These are phyloP conservation scores for Pseudogymnoascus sp. DNA, from an alignment of 2,329 filamentous ascomycete genomes.

Conservation along the genomic window DNA sequence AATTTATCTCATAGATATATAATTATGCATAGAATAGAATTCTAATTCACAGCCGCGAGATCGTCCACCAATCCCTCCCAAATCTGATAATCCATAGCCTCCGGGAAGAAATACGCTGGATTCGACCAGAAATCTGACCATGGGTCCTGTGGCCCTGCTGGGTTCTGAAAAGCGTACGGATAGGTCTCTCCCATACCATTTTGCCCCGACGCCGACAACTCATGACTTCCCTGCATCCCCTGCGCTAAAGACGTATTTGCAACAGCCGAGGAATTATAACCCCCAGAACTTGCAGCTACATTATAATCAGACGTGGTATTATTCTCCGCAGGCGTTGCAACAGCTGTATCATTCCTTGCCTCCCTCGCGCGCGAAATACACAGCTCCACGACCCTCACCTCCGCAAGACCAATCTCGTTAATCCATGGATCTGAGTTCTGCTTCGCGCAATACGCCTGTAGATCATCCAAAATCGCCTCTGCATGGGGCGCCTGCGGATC, in stretches of 20 bases:
- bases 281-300: not conserved
- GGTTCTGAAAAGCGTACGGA: not conserved
- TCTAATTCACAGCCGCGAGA: conserved; percentile 11
- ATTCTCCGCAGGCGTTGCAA: not conserved
- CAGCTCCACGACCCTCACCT: conserved; percentile 37
- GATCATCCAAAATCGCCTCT: conserved; percentile 32
- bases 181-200: not conserved
- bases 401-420: conserved; percentile 35
- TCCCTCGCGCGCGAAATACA: conserved; percentile 26
- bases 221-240: not conserved
- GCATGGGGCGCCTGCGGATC: conserved; percentile 28
- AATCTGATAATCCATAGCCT: conserved; percentile 21
- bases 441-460: conserved; percentile 36
- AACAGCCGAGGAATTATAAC: not conserved
- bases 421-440: conserved; percentile 34
- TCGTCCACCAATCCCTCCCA: conserved; percentile 20
- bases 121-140: conserved; percentile 17
- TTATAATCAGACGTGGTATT: not conserved
- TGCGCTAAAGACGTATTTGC: not conserved
- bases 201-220: not conserved
- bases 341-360: not conserved
- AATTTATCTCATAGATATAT: not conserved
- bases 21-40: not conserved
- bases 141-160: not conserved
- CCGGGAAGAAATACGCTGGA: conserved; percentile 18